Percentiles rank a stretch among this genome's conserved stretches.
Conservation (phyloP, 2,329 filamentous ascomycete genomes). For the Orbilia oligospora region DNA sequence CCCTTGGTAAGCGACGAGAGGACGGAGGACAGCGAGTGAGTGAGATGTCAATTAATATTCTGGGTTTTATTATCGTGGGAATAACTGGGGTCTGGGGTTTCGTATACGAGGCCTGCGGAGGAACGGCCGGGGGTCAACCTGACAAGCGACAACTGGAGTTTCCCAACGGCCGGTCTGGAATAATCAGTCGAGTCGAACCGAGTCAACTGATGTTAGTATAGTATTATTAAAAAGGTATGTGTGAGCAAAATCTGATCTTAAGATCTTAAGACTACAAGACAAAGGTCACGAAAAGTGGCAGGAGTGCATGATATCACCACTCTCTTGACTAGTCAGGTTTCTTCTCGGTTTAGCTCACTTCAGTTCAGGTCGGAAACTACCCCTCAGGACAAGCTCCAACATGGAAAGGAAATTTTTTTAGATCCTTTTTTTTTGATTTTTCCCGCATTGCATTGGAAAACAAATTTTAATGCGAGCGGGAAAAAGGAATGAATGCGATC, state of each 20-base stretch:
- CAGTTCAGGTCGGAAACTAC: not conserved
- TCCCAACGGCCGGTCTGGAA: not conserved
- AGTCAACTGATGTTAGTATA: conserved; percentile 42
- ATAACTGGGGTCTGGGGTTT: conserved; percentile 51
- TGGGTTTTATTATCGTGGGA: conserved; percentile 39
- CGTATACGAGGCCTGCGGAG: conserved; percentile 42
- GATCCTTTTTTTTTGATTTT: conserved; percentile 14
- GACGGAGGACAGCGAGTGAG: not conserved
- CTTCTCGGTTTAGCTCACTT: not conserved
- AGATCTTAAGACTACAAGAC: too few relatives aligned
- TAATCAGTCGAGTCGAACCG: not conserved
- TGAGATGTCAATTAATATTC: conserved; percentile 29
- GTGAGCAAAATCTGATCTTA: too few relatives aligned
- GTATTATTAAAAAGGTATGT: too few relatives aligned
- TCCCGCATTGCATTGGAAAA: not conserved
- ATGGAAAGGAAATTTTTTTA: conserved; percentile 16
- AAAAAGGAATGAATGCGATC: conserved; percentile 56
- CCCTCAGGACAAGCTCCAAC: conserved; percentile 3
- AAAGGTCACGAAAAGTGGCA: conserved; percentile 35
- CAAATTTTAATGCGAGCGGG: conserved; percentile 32
- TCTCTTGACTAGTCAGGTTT: conserved; percentile 41
- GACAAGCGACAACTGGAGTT: not conserved
- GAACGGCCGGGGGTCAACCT: conserved; percentile 24
- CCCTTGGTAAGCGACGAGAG: conserved; percentile 40
- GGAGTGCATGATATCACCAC: conserved; percentile 49